These are phyloP conservation scores for Spatholobus suberectus DNA, from an alignment of 306 rosid genomes.

Conservation along the genomic window DNA sequence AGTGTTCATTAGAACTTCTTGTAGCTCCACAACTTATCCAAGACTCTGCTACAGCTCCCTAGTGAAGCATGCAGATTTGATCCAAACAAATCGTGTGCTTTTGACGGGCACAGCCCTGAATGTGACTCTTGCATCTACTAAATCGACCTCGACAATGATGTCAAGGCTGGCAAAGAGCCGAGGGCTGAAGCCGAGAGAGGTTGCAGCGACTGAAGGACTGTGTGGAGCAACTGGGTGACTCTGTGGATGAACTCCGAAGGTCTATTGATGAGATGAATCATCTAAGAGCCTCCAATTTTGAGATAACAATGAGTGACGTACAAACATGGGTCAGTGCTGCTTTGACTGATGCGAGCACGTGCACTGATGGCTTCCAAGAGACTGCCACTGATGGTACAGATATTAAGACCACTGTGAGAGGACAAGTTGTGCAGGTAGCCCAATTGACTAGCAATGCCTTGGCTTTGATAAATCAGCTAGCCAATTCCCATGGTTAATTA, in stretches of 20 bases:
- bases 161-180: conserved; percentile 40
- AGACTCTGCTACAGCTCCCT: conserved; percentile 70
- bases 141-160: conserved; percentile 52
- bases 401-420: conserved; percentile 51
- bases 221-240: conserved; percentile 62
- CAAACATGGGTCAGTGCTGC: conserved; percentile 90
- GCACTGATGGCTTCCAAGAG: conserved; percentile 68
- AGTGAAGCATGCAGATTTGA: conserved; percentile 56
- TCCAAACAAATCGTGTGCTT: conserved; percentile 60
- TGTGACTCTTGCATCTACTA: conserved; percentile 62
- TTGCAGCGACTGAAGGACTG: conserved; percentile 75
- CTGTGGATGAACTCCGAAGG: conserved; percentile 59
- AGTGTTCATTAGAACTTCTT: conserved; percentile 70
- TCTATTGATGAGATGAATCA: conserved; percentile 63
- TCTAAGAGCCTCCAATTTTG: conserved; percentile 40
- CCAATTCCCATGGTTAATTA: conserved; percentile 23
- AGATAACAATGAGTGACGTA: conserved; percentile 54
- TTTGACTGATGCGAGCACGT: conserved; percentile 71
- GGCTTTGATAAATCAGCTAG: conserved; percentile 74
- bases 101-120: conserved; percentile 64
- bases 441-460: conserved; percentile 80
- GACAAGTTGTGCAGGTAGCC: conserved; percentile 46
- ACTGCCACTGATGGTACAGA: neutral
- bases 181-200: conserved; percentile 53
- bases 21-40: conserved; percentile 70